Evolutionary conservation across 805 yeast genomes (phyloP).

Genomic region (Lachancea quebecensis): DNA sequence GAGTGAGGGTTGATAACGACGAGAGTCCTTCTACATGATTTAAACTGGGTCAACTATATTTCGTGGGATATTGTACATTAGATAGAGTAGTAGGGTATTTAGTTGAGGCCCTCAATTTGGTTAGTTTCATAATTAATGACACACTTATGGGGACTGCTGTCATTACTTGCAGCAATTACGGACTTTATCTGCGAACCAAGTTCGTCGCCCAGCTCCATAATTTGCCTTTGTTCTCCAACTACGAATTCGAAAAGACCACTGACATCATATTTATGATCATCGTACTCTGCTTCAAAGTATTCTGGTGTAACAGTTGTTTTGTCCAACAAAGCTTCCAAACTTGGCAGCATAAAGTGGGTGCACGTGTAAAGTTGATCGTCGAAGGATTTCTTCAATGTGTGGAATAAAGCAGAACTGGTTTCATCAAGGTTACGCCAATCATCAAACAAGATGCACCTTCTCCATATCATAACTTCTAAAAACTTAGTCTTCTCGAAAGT

Average conservation of each 20-base stretch:
- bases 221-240: constrained; percentile 14
- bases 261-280: constrained; percentile 6
- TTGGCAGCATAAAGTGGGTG: constrained; percentile 5
- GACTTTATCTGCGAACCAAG: constrained; percentile 30
- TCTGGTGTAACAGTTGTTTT: constrained; percentile 11
- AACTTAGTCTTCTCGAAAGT: constrained; percentile 30
- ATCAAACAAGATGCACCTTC: constrained; percentile 51
- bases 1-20: constrained; percentile 47
- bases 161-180: constrained; percentile 34
- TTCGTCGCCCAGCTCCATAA: constrained; percentile 10
- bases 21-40: not conserved
- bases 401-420: constrained; percentile 39
- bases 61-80: not conserved
- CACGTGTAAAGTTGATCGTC: constrained; percentile 31
- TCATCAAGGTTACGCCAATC: constrained; percentile 37
- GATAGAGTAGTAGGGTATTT: not conserved
- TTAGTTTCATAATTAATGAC: constrained; percentile 35
- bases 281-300: constrained; percentile 16
- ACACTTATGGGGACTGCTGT: constrained; percentile 29
- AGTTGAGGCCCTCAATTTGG: constrained; percentile 21
- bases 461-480: constrained; percentile 44
- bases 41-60: not conserved
- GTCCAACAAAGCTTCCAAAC: constrained; percentile 4
- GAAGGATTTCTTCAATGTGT: constrained; percentile 36
- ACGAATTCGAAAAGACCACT: constrained; percentile 10